Percentiles rank a stretch among this genome's conserved stretches.
Conservation (phyloP, 208 protist genomes). For the Leishmania tarentolae region DNA sequence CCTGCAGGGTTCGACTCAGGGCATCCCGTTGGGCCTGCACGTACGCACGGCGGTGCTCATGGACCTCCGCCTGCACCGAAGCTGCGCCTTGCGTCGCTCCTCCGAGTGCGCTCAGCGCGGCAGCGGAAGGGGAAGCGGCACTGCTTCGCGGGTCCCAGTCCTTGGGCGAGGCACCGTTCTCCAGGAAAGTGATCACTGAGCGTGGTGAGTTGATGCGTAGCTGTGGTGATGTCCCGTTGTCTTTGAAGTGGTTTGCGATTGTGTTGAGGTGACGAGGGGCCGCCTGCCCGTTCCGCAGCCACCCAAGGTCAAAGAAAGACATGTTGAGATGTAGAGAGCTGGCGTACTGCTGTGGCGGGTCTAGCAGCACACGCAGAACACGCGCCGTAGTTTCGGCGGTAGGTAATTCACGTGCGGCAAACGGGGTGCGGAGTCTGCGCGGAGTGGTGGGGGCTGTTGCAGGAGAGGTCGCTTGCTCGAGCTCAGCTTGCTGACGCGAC, state of each 20-base stretch:
- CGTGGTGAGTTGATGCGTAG: constrained; percentile 76
- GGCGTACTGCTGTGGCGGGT: constrained; percentile 60
- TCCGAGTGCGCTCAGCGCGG: background rate
- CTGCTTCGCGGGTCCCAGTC: constrained; percentile 40
- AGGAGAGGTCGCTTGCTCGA: background rate
- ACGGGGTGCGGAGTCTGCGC: background rate
- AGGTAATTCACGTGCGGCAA: background rate
- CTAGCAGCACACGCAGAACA: constrained; percentile 69
- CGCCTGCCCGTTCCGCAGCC: constrained; percentile 49
- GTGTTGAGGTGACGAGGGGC: constrained; percentile 36
- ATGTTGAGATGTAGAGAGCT: constrained; percentile 66
- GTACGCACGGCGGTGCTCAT: constrained; percentile 43
- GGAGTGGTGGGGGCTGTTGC: background rate
- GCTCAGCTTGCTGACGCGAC: background rate
- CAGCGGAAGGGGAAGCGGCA: background rate
- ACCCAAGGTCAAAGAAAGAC: constrained; percentile 63
- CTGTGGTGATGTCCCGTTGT: background rate
- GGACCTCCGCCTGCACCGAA: constrained; percentile 36
- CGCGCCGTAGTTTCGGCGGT: constrained; percentile 42
- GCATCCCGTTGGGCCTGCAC: constrained; percentile 24
- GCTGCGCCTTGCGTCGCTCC: background rate
- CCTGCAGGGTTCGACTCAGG: constrained; percentile 39
- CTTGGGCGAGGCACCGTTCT: constrained; percentile 58
- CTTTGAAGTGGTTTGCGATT: constrained; percentile 15
- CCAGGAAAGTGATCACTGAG: constrained; percentile 72